Evolutionary conservation across 2,329 filamentous ascomycete species (phyloP).

Genomic region (Pseudovirgaria hyperparasitica): DNA sequence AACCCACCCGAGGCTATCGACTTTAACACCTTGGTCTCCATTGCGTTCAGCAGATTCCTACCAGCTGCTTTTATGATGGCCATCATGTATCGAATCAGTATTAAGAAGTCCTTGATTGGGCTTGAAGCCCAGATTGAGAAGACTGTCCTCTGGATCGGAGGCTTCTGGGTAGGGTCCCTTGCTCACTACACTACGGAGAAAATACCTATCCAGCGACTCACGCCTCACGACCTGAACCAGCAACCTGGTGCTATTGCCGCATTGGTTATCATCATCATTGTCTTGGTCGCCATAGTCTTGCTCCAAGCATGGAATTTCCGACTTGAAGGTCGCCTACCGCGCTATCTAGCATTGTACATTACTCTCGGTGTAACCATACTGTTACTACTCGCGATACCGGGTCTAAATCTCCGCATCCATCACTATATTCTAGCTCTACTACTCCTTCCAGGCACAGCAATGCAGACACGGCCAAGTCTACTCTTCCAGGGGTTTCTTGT

Average conservation of each 20-base stretch:
- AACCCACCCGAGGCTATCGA: conserved; percentile 18
- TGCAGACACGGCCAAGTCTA: conserved; percentile 22
- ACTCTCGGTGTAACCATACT: conserved; percentile 53
- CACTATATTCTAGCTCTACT: conserved; percentile 36
- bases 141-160: conserved; percentile 23
- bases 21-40: conserved; percentile 19
- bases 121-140: conserved; percentile 23
- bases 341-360: conserved; percentile 68
- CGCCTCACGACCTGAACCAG: conserved; percentile 21
- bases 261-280: conserved; percentile 18
- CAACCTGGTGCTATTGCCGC: conserved; percentile 24
- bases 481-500: conserved; percentile 23
- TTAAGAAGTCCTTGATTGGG: conserved; percentile 14
- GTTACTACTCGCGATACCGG: conserved; percentile 57
- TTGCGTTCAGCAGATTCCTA: conserved; percentile 18
- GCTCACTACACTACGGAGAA: conserved; percentile 19
- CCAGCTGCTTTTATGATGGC: conserved; percentile 18
- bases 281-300: conserved; percentile 14
- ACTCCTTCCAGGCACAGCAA: conserved; percentile 20
- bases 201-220: conserved; percentile 23
- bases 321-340: conserved; percentile 40
- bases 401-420: conserved; percentile 79
- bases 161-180: conserved; percentile 21
- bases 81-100: conserved; percentile 16
- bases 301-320: conserved; percentile 22